Percentiles rank a stretch among this genome's conserved stretches.
Conservation (phyloP, 2,329 filamentous ascomycete genomes). For the Verticillium alfalfae region DNA sequence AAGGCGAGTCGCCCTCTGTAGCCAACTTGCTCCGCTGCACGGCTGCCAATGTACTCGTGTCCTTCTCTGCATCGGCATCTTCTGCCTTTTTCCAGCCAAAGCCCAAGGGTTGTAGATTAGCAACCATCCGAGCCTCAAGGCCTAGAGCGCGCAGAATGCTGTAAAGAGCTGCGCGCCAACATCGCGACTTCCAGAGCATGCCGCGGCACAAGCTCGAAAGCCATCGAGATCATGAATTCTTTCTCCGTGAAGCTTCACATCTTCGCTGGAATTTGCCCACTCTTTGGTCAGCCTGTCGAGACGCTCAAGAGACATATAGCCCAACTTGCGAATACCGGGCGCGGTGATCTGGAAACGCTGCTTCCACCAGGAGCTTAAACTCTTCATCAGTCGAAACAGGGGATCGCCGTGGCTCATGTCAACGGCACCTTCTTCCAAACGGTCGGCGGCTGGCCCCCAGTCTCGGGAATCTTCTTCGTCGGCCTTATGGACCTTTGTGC, state of each 20-base stretch:
- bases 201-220: slow-evolving; percentile 63
- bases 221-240: slow-evolving; percentile 59
- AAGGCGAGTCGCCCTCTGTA: neutral
- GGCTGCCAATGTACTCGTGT: slow-evolving; percentile 5
- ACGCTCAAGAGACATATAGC: slow-evolving; percentile 74
- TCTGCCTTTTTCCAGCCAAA: slow-evolving; percentile 89
- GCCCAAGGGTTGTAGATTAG: slow-evolving; percentile 78
- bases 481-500: slow-evolving; percentile 17
- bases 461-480: slow-evolving; percentile 39
- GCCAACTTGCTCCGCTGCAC: neutral
- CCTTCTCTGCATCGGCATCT: slow-evolving; percentile 57
- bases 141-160: slow-evolving; percentile 75
- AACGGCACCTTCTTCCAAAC: slow-evolving; percentile 62
- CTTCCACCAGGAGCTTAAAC: slow-evolving; percentile 82
- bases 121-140: slow-evolving; percentile 76
- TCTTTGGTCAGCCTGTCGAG: slow-evolving; percentile 69
- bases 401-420: slow-evolving; percentile 83
- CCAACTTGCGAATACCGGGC: slow-evolving; percentile 80
- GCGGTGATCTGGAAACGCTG: slow-evolving; percentile 72
- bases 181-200: slow-evolving; percentile 77
- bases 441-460: slow-evolving; percentile 66
- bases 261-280: slow-evolving; percentile 57
- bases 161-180: slow-evolving; percentile 87
- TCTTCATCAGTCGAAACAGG: slow-evolving; percentile 67
- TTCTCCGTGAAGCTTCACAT: slow-evolving; percentile 69